Percentiles rank a stretch among this genome's conserved stretches.
phyloP scores from a whole-genome alignment of 257 asterid species.

The Handroanthus guayacan region DNA sequence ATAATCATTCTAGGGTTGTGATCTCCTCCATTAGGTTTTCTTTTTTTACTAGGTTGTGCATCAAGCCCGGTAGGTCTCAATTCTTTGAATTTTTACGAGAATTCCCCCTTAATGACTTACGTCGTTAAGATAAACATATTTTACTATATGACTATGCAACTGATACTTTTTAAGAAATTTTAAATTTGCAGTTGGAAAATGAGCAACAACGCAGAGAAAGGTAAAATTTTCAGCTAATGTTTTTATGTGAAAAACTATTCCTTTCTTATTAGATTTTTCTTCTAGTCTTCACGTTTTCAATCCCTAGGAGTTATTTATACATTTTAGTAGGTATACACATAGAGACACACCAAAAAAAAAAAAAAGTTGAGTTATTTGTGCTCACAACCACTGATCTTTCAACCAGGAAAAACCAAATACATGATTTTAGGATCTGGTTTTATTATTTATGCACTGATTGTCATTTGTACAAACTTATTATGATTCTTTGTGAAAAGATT shows the following conservation, averaged over 20 bases:
- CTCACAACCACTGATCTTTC: too few relatives aligned
- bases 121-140: background rate
- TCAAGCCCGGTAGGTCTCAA: background rate
- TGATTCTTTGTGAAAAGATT: too few relatives aligned
- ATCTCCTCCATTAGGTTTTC: background rate
- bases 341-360: too few relatives aligned
- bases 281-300: too few relatives aligned
- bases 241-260: background rate
- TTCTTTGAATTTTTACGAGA: background rate
- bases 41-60: background rate
- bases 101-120: background rate
- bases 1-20: too few relatives aligned
- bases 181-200: conserved; percentile 17
- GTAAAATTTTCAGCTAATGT: background rate
- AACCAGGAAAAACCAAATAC: too few relatives aligned
- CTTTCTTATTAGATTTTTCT: background rate
- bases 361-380: too few relatives aligned
- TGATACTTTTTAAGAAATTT: background rate
- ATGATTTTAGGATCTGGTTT: too few relatives aligned
- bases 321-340: too few relatives aligned
- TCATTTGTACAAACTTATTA: too few relatives aligned
- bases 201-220: conserved; percentile 1
- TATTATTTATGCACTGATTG: too few relatives aligned
- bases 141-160: background rate
- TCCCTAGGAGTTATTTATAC: too few relatives aligned